Base-by-base conservation (phyloP, 805 yeast genomes). In the Wickerhamomyces sydowiorum region DNA sequence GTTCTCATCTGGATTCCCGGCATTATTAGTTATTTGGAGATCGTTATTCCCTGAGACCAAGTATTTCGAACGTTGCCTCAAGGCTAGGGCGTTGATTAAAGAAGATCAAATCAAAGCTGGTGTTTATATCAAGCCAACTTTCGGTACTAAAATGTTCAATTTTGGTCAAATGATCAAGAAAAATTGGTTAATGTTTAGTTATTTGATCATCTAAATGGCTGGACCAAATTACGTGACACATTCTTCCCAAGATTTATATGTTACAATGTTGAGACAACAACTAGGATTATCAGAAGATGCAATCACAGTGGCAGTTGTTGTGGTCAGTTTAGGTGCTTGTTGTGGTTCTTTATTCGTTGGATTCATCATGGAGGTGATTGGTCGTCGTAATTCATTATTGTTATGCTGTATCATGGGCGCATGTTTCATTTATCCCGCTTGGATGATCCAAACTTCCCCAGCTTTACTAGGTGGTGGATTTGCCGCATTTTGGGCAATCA, bases 201-300 rank as follows among this genome's bases (percentile, higher is more conserved):
- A 80, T 57, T 62, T 75, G 51, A 73, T 83, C 28, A 49, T 83
- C 13, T 60, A 82, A 55, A 76, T 82, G 78, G 71, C 85, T 14
- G 87, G 83, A 19, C 75, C 80, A 64, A 82, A 82, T 62, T 83
- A 80, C 62, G 69, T 75, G 66, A 73, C 86, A 4, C 91, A 83
- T 51, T 86, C 87, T 1, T 75, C 87, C 8, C 89, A 83, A 60
- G 91, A 83, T 61, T 66, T 84, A 60, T 80, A 72, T 57, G 86
- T 87, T 35, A 80, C 88, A 2, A 66, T 78, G 65, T 61, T 83
- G 38, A 67, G 71, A 33, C 67, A 66, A 25, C 87, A 82, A 57
- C 64, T 76, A 23, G 64, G 56, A n/a, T 69, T 67, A 45, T 61
- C 75, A 19, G 51, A 56, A 13, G 64, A 82, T 53, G 65, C 70